Evolutionary conservation across 2,329 filamentous ascomycete genomes (phyloP), one percentile per base, ranked within the genome.

Genomic region (Macrophomina tecta): DNA sequence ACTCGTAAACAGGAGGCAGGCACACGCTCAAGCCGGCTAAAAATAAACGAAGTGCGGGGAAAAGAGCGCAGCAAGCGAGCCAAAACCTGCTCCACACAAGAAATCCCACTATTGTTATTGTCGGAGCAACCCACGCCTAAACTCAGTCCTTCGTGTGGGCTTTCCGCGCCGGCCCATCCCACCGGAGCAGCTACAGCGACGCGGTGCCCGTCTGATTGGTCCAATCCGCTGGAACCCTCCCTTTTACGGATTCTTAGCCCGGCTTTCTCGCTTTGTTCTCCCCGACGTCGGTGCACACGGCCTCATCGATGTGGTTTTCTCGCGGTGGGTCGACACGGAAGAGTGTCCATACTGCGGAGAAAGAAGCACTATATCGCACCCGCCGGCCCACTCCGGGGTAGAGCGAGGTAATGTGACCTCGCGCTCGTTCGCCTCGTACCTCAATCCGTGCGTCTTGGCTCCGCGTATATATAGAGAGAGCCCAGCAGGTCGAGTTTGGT

Each of bases 1-100:
- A 3, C 7, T 38, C 36, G 36, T 2, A 12, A 7, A 38, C 36
- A 12, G 4, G 4, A 7, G 11, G 36, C 36, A 38, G 1, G 36
- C 36, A 38, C 36, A 38, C 36, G 7, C 2, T 36, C 34, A 56
- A 42, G 53, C 5, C 53, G 36, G 34, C 53, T 56, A 56, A 56
- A 56, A 56, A 56, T 56, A 52, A 30, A 36, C 52, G 8, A 42
- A 34, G 36, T 56, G 53, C 53, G 53, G 53, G 53, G 53, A 18
- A 9, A 9, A 12, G 7, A 52, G 16, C 18, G 9, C 11, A 49
- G 11, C 16, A 23, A 23, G 23, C 23, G 23, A 23, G 23, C 23
- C 23, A 52, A 51, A 52, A 30, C 49, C 28, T 52, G 49, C 28
- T 52, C 49, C 46, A n/a, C 2, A 23, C 23, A 23, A 23, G 23